Evolutionary conservation across 441 rosid species (phyloP).

Genomic region (Theobroma grandiflorum): DNA sequence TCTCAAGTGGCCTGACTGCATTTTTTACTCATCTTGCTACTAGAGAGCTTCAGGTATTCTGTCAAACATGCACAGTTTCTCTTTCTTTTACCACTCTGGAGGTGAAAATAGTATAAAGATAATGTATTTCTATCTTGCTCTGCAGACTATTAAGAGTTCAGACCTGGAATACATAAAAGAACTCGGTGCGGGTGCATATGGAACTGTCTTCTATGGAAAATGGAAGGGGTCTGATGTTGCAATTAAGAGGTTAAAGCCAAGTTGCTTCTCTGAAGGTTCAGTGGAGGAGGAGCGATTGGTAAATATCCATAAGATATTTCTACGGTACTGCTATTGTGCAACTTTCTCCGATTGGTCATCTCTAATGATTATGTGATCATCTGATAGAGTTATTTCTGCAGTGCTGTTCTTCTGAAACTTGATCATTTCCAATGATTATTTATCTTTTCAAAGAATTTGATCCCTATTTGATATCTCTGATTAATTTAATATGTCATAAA

Average conservation of each 20-base stretch:
- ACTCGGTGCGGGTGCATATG: conserved; percentile 88
- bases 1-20: conserved; percentile 27
- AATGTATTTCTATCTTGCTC: background rate
- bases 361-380: background rate
- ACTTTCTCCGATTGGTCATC: conserved; percentile 4
- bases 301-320: conserved; percentile 19
- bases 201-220: conserved; percentile 92
- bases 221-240: conserved; percentile 99
- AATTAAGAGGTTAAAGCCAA: conserved; percentile 86
- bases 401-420: background rate
- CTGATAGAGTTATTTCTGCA: background rate
- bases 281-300: conserved; percentile 93
- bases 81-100: background rate
- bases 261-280: conserved; percentile 94
- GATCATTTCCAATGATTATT: background rate
- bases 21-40: conserved; percentile 32
- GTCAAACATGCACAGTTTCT: conserved; percentile 17
- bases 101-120: background rate
- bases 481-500: background rate
- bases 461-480: background rate
- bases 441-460: background rate
- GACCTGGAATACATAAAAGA: conserved; percentile 90
- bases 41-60: conserved; percentile 46
- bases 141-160: conserved; percentile 77
- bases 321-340: background rate